Evolutionary conservation across 768 basidiomycete genomes (phyloP), one percentile per base, ranked within the genome.

Genomic region (Cubamyces lactineus): DNA sequence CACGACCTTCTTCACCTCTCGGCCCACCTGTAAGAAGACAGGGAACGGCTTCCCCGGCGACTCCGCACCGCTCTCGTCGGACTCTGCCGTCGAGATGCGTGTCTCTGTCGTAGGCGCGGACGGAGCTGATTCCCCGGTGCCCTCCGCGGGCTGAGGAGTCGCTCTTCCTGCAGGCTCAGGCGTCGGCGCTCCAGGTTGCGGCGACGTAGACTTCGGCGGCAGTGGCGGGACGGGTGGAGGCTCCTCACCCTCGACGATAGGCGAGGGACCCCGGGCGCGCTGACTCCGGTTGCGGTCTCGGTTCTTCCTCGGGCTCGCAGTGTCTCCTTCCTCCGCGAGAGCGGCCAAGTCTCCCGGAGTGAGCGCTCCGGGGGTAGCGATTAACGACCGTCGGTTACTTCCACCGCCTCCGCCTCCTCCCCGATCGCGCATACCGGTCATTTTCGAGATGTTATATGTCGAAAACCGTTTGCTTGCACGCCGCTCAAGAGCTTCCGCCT

Each of bases 391-490:
- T 41, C 91, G 79, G 73, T 90, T 89, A 17, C 84, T 71, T 54
- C 84, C 79, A 19, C 72, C 72, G 28, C 72, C 71, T 39, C 65
- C 70, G 39, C 80, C 58, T 17, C 68, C 71, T 11, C 56, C 51
- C 30, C 66, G 79, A 11, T 70, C 65, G 57, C 76, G 57, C 55
- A 82, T 52, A 16, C 88, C 86, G 3, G 93, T 88, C 89, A 98
- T 96, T 77, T 96, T 96, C 49, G 90, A 87, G 69, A 98, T 91
- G 65, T 95, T 92, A 72, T 96, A 98, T 1, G 88, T 88, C 45
- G 95, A 97, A 76, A 95, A 98, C 0, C 97, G 91, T 72, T 98
- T 98, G 21, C 92, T 95, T 17, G 96, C 96, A 48, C 96, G 83
- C 21, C 96, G 86, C 68, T 95, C 93, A 41, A 98, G 82, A 0